phyloP scores from a whole-genome alignment of 2,329 filamentous ascomycete species.

The Cladophialophora carrionii region DNA sequence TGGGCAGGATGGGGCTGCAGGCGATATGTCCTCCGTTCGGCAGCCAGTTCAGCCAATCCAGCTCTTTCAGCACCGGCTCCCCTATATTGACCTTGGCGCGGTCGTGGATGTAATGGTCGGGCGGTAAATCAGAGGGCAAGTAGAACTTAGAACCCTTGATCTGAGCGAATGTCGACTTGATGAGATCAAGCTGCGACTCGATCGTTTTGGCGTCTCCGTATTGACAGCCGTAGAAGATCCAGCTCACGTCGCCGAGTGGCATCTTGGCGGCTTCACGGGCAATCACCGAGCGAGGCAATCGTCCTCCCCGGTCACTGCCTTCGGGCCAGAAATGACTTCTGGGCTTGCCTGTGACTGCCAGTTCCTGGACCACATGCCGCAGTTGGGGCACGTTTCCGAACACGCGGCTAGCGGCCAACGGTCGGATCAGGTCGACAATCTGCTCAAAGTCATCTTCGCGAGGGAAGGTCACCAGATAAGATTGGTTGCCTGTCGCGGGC shows the following conservation, averaged over 20 bases:
- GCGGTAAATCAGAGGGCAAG: conserved; percentile 47
- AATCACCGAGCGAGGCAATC: conserved; percentile 49
- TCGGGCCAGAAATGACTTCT: conserved; percentile 43
- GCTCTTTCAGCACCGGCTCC: conserved; percentile 41
- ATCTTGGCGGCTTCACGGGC: conserved; percentile 33
- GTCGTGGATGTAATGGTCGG: conserved; percentile 42
- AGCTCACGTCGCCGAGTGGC: conserved; percentile 39
- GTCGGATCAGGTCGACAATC: conserved; percentile 41
- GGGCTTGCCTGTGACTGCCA: conserved; percentile 45
- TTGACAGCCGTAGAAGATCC: conserved; percentile 57
- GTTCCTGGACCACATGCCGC: conserved; percentile 51
- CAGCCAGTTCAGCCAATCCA: conserved; percentile 55
- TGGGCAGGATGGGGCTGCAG: conserved; percentile 58
- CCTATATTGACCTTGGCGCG: conserved; percentile 37
- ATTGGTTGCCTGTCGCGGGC: conserved; percentile 57
- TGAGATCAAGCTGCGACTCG: conserved; percentile 36
- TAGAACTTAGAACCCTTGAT: conserved; percentile 51
- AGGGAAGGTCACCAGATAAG: conserved; percentile 51
- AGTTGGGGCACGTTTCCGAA: conserved; percentile 55
- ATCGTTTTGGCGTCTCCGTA: conserved; percentile 40
- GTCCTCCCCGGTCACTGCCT: conserved; percentile 44
- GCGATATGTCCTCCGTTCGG: conserved; percentile 57
- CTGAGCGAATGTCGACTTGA: conserved; percentile 50
- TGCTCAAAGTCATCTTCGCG: conserved; percentile 50
- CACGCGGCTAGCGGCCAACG: conserved; percentile 46